Evolutionary conservation across 345 rosid genomes (phyloP), one percentile per base, ranked within the genome.

Genomic region (Populus nigra): DNA sequence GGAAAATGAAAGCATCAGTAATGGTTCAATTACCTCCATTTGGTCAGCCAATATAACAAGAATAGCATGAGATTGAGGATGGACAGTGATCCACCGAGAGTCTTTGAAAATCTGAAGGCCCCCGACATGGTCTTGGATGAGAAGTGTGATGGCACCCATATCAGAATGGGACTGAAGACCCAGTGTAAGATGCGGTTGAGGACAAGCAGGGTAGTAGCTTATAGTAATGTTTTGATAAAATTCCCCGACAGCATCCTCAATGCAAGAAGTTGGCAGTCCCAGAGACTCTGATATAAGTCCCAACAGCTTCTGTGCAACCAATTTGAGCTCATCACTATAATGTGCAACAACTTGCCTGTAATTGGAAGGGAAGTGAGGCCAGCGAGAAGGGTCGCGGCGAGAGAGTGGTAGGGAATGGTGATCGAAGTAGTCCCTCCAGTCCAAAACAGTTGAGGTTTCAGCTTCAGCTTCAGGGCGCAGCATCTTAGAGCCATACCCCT

Each of bases 381-480:
- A 95, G 65, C 77, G 83, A 73, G 82, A 89, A 33, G 96, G 89
- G 73, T 90, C 69, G 57, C 97, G 94, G 20, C 96, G 93, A 31
- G 91, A 87, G 77, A 88, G 88, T 38, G 99, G 98, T 22, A 93
- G 79, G 0, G 94, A 88, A 75, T 94, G 98, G 85, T 93, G 97
- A 73, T 94, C 97, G 17, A 93, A 93, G 88, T 91, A 94, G 53
- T 95, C 99, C 76, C 99, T 91, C 99, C 98, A 95, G 76, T 93
- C 99, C 78, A 93, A 82, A 23, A 91, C 90, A 45, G 53, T 47
- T 47, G 31, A n/a, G 15, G 76, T 81, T 72, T 84, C 88, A 47
- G 53, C 53, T 47, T 20, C 74, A 73, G 18, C 74, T 61, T 18
- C 83, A 74, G 15, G 85, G 36, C 33, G 83, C 41, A 95, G 88